These are phyloP conservation scores for Hymenoscyphus infarciens DNA, from an alignment of 2,329 filamentous ascomycete genomes.

Conservation along the genomic window DNA sequence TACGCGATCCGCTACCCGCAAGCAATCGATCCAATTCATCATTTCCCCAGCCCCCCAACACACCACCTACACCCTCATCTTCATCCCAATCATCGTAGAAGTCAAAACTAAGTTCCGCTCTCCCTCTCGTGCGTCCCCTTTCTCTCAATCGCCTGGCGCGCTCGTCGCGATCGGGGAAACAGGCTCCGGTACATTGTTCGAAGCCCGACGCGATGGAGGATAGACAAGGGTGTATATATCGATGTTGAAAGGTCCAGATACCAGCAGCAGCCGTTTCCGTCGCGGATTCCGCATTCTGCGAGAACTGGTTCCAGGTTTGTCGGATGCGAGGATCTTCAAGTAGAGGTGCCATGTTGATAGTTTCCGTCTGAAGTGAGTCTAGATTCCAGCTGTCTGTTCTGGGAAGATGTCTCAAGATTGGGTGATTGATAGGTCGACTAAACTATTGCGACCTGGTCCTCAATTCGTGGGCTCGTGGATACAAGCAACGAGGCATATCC, in stretches of 20 bases:
- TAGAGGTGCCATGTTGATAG: slow-evolving; percentile 38
- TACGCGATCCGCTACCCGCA: slow-evolving; percentile 59
- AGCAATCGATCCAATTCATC: slow-evolving; percentile 85
- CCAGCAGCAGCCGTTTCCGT: slow-evolving; percentile 89
- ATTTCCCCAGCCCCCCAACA: slow-evolving; percentile 71
- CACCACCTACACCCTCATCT: slow-evolving; percentile 49
- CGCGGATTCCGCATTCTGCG: slow-evolving; percentile 83
- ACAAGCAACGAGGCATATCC: background rate
- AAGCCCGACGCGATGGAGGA: slow-evolving; percentile 62
- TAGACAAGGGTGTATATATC: slow-evolving; percentile 81
- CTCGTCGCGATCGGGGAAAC: slow-evolving; percentile 70
- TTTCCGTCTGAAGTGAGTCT: background rate
- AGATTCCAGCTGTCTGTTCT: background rate
- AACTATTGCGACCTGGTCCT: background rate
- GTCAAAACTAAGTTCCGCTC: slow-evolving; percentile 85
- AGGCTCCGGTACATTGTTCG: slow-evolving; percentile 68
- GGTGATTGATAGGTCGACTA: background rate
- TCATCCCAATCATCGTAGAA: slow-evolving; percentile 98
- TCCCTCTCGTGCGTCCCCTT: slow-evolving; percentile 53
- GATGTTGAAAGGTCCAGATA: slow-evolving; percentile 84
- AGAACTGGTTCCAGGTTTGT: slow-evolving; percentile 89
- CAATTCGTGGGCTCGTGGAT: background rate
- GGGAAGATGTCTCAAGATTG: background rate
- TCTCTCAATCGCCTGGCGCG: slow-evolving; percentile 65
- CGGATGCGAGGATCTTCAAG: slow-evolving; percentile 83